Evolutionary conservation across 441 rosid genomes (phyloP), one percentile per base, ranked within the genome.

Genomic region (Theobroma grandiflorum): DNA sequence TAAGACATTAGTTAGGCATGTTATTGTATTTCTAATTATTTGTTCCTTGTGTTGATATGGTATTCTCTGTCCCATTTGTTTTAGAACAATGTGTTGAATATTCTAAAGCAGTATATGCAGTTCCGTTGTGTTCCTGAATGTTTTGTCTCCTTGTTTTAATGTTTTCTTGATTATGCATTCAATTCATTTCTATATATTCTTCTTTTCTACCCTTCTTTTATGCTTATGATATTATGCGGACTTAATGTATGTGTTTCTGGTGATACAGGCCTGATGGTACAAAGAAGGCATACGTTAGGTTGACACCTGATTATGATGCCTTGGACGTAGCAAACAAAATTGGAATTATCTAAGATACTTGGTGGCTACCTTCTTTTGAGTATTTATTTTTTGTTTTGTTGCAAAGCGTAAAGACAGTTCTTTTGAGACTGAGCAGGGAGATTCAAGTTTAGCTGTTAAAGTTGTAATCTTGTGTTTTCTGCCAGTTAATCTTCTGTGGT

Each of bases 261-360:
- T 84, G 70, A 61, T 86, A 7, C 90, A 93, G 99, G 93, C 99
- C 99, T 62, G 98, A 96, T 84, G 98, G 98, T 31, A 94, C 98
- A 0, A 96, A 96, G 94, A 94, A 93, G 85, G 98, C 99, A 6
- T 93, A 90, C 79, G 98, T 96, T 33, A 92, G 99, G 89, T 87
- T 96, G 87, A 91, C 98, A 20, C 96, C 98, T 2, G 98, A 95
- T 79, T 87, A 83, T 4, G 98, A 94, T 81, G 99, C 98, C 4
- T 84, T 96, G 85, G 99, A 94, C 52, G 98, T 94, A 72, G 98
- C 97, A 40, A 96, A 95, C 94, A 96, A 96, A 79, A 96, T 96
- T 4, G 99, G 98, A 76, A 95, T 96, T 76, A 95, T 95, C 74
- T 95, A 91, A 90, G 85, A 63, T 59, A 42, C 77, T 66, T 57